Percentiles rank a stretch among this genome's conserved stretches.
Evolutionary conservation across 177 flowering plant species (phyloP).

Genomic region (Vitis hybrid): DNA sequence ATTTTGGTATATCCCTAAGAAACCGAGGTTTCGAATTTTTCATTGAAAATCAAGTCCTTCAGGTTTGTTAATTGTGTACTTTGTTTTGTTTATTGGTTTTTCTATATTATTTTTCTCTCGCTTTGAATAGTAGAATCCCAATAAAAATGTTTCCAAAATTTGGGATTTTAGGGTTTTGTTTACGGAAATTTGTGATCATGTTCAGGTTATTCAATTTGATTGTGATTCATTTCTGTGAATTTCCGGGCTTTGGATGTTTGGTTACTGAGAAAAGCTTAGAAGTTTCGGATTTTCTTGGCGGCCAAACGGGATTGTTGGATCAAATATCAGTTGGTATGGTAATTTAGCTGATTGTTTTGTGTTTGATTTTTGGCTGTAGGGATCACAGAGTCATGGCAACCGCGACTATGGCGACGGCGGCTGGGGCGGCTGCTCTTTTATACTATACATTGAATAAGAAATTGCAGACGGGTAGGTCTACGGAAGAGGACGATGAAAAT

Average conservation of each 20-base stretch:
- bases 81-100: no score
- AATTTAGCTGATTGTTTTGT: not conserved
- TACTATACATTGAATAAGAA: constrained; percentile 80
- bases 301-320: constrained; percentile 1
- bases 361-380: constrained; percentile 14
- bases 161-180: not conserved
- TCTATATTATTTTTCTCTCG: no score
- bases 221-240: not conserved
- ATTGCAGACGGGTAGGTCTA: constrained; percentile 23
- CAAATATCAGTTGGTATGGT: not conserved
- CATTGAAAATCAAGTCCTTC: not conserved
- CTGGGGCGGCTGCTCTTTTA: constrained; percentile 96
- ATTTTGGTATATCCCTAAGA: not conserved
- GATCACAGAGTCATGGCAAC: constrained; percentile 71
- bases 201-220: not conserved
- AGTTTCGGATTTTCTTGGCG: no score
- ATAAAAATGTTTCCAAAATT: not conserved
- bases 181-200: not conserved
- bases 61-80: constrained; percentile 4
- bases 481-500: constrained; percentile 46
- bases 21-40: not conserved
- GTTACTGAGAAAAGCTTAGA: no score
- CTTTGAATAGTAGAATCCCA: no score
- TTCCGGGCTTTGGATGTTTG: not conserved
- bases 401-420: constrained; percentile 99